phyloP scores from a whole-genome alignment of 306 rosid species.

The Glycine soja region DNA sequence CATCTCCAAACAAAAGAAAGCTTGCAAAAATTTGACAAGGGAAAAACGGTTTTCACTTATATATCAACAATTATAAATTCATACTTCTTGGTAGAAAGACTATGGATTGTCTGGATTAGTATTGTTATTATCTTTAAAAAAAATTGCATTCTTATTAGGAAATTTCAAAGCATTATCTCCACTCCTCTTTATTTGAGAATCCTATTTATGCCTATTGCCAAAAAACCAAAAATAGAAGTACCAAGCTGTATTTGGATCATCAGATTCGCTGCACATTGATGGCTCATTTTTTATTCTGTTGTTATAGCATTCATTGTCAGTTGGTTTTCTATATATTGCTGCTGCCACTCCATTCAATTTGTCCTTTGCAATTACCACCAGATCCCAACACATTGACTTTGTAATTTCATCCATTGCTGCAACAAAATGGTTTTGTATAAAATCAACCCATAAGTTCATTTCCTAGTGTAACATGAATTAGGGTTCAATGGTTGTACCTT shows the following conservation, averaged over 20 bases:
- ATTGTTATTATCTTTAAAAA: neutral
- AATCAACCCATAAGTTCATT: constrained; percentile 16
- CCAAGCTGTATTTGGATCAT: constrained; percentile 84
- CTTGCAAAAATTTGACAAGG: constrained; percentile 7
- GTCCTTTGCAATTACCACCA: constrained; percentile 66
- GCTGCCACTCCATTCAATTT: constrained; percentile 74
- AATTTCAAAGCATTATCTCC: neutral
- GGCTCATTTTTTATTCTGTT: constrained; percentile 63
- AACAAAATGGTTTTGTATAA: constrained; percentile 35
- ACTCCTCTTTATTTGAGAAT: constrained; percentile 8
- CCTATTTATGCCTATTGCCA: neutral
- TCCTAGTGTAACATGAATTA: constrained; percentile 16
- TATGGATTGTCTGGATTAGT: neutral
- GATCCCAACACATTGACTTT: constrained; percentile 89
- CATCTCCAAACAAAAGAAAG: constrained; percentile 18
- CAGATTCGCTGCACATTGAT: constrained; percentile 71
- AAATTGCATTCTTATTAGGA: constrained; percentile 17
- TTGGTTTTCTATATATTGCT: constrained; percentile 82
- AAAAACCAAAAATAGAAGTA: constrained; percentile 42
- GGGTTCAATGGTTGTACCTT: constrained; percentile 54
- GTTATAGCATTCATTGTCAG: constrained; percentile 78
- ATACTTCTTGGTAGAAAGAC: constrained; percentile 16
- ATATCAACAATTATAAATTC: constrained; percentile 1
- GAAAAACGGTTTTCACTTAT: neutral
- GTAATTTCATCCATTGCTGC: constrained; percentile 76